Percentiles rank a stretch among this genome's conserved stretches.
Conservation (phyloP, 176 grass and related monocot species). For the Panicum miliaceum region DNA sequence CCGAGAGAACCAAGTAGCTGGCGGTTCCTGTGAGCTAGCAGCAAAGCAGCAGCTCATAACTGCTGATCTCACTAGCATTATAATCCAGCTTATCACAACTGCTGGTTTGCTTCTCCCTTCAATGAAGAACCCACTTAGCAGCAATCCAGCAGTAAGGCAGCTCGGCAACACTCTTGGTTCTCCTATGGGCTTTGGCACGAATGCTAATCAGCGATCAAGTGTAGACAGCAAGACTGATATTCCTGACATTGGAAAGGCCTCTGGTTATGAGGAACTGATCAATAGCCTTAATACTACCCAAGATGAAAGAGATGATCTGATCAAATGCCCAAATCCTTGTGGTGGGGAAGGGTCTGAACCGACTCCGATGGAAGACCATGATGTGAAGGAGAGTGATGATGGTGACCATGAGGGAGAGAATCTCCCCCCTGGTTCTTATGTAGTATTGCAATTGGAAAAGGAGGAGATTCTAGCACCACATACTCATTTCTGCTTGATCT, state of each 20-base stretch:
- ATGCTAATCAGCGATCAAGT: constrained; percentile 46
- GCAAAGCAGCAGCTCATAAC: constrained; percentile 82
- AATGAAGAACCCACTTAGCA: constrained; percentile 71
- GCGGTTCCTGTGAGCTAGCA: constrained; percentile 51
- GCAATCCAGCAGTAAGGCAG: constrained; percentile 66
- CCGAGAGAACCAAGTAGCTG: constrained; percentile 51
- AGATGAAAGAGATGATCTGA: constrained; percentile 57
- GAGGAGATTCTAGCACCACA: constrained; percentile 93
- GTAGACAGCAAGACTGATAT: constrained; percentile 38
- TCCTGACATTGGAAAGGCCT: constrained; percentile 46
- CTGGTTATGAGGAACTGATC: constrained; percentile 66
- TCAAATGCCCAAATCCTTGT: constrained; percentile 61
- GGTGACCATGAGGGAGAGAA: constrained; percentile 78
- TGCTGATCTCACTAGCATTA: constrained; percentile 84
- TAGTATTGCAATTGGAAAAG: constrained; percentile 89
- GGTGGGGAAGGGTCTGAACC: constrained; percentile 45
- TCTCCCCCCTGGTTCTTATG: constrained; percentile 79
- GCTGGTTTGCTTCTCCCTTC: constrained; percentile 85
- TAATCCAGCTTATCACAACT: constrained; percentile 90
- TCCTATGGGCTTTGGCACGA: constrained; percentile 48
- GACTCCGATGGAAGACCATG: constrained; percentile 71
- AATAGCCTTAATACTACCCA: constrained; percentile 44
- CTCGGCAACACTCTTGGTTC: constrained; percentile 53
- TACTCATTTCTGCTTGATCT: constrained; percentile 90
- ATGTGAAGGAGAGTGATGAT: constrained; percentile 87